Evolutionary conservation across 2,329 filamentous ascomycete genomes (phyloP), one percentile per base, ranked within the genome.

Genomic region (Clonostachys rosea): DNA sequence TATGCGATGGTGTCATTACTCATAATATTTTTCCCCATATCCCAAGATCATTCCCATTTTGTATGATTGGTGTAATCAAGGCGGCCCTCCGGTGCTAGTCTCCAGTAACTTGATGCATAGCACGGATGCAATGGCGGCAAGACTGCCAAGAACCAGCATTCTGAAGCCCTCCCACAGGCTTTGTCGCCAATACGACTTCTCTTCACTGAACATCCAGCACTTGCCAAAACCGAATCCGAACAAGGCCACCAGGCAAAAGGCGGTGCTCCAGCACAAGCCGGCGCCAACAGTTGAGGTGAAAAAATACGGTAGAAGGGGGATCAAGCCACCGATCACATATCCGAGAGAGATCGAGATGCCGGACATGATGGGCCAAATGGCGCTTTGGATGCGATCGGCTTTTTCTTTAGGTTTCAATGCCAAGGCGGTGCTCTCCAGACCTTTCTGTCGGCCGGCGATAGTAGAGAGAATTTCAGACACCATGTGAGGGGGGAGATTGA

Each of bases 281-380:
- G 56, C 45, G 0, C 58, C 63, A 0, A 74, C 65, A 3, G 60
- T 65, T 3, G 52, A 42, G 14, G 68, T 61, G 46, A 83, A 76
- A 49, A 86, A 77, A 59, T 86, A 86, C 0, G 83, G 83, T 20
- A 81, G 61, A 11, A 86, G 64, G 0, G 83, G 82, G 30, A 86
- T 74, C 48, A 83, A 69, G 0, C 83, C 83, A 5, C 83, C 83
- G 3, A 83, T 61, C 35, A 84, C 72, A 54, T 86, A 87, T 0
- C 82, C 81, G 2, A 78, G 54, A 0, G 81, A 77, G 39, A 86
- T 79, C 1, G 78, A 84, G 10, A 83, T 53, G 3, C 81, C 83
- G 0, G 75, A 79, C 11, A 74, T 59, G 35, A 67, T 59, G 0
- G 77, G 74, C 24, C 63, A 62, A 9, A 59, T 50, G 46, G 42